Evolutionary conservation across 2,329 filamentous ascomycete genomes (phyloP), one percentile per base, ranked within the genome.

Genomic region (Colletotrichum falcatum): DNA sequence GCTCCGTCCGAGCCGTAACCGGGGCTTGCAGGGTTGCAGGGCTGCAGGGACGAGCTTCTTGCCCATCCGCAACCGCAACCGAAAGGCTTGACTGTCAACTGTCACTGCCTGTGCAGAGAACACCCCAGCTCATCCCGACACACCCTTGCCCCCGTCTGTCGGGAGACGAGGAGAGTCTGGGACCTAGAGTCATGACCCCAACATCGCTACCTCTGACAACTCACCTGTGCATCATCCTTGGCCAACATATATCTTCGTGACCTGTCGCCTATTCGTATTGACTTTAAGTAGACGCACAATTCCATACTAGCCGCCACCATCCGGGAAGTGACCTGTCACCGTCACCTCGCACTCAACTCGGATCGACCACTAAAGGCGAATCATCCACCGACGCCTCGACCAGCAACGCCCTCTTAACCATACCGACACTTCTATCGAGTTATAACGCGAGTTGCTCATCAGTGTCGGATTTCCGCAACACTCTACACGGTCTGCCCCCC

Each of bases 121-220:
- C 53, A 53, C 16, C 7, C 51, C 37, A 39, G 28, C 55, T 11
- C 26, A 46, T 12, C 53, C 44, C 61, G 20, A 53, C 66, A 56
- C 49, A 65, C 66, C 61, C 44, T 59, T 35, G 28, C 48, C 46
- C 48, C 62, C 23, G 62, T 49, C 37, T 11, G 49, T 61, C 66
- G 67, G 67, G 35, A 61, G 51, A 61, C 67, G 44, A 58, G 42
- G 42, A 42, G 66, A 61, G 56, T 66, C 63, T 26, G 26, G 23
- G 30, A 51, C 26, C 56, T 44, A 44, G 56, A 70, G 63, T 66
- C 63, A 70, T 70, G 63, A 70, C 67, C 63, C 63, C 63, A 39
- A 39, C 33, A 61, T 37, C 35, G 26, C 46, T 49, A 14, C 44
- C 55, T 44, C 28, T 23, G 46, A 61, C 62, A 39, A 69, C 55